Base-by-base conservation (phyloP, 2,329 filamentous ascomycete species). In the Neofusicoccum kwambonambiense region DNA sequence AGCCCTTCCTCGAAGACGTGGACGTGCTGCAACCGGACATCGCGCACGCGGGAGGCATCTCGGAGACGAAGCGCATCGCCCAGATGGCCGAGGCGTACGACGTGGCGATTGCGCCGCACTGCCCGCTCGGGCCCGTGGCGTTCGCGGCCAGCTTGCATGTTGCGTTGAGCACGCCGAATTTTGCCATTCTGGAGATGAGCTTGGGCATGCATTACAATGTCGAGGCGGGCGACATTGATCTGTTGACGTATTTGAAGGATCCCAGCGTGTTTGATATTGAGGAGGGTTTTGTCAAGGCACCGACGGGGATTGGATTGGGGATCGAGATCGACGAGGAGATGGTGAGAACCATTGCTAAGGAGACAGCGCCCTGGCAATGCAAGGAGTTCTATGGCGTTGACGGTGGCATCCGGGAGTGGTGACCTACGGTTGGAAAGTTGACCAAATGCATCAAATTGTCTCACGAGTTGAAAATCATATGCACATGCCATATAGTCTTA, bases 171-270 rank as follows among this genome's bases (percentile, higher is more conserved):
- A 8, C 86, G 79, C 17, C 82, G 82, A 17, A 92, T 89, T 74
- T 92, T 72, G 85, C 84, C 0, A 92, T 93, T 34, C 86, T 91
- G 71, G 90, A 93, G 75, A 92, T 92, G 90, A 89, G 87, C 62
- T 71, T 92, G 39, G 90, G 90, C 0, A 93, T 93, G 69, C 91
- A 93, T 73, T 93, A 93, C 72, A 93, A 93, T 67, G 73, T 70
- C 2, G 49, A 51, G 49, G 73, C 70, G 1, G 76, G 75, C 0
- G 73, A 72, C 37, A 68, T 73, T 57, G 76, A 78, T 66, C 58
- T 78, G 63, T 84, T 84, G 13, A 89, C 84, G 27, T 92, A 92
- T 71, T 80, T 87, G 2, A 86, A 84, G 70, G 85, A 91, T 69
- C 82, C 86, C 0, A 82, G 84, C 54, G 85, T 90, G 0, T 91